These are phyloP conservation scores for Mycena metata DNA, from an alignment of 768 basidiomycete species.

Conservation along the genomic window DNA sequence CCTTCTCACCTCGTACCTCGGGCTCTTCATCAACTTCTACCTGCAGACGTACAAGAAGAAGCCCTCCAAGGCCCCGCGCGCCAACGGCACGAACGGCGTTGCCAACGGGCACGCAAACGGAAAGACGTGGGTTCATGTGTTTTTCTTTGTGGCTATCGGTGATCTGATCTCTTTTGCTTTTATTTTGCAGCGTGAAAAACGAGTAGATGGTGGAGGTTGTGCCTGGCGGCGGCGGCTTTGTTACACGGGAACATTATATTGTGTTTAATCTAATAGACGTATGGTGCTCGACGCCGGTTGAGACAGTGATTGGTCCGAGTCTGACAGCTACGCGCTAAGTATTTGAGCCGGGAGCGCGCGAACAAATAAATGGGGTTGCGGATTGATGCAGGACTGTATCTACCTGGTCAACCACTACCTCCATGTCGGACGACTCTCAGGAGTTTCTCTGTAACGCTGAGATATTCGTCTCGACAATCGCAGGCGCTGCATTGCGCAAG, in stretches of 20 bases:
- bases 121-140: conserved; percentile 40
- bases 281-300: too few species aligned
- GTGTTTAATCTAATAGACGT: conserved; percentile 25
- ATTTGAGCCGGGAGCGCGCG: background rate
- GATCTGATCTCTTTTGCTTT: background rate
- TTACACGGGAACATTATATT: conserved; percentile 10
- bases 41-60: conserved; percentile 86
- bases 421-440: conserved; percentile 26
- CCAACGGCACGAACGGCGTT: conserved; percentile 61
- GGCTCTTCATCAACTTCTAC: conserved; percentile 97
- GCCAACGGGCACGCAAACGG: conserved; percentile 59
- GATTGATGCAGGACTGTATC: background rate
- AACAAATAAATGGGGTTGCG: conserved; percentile 6
- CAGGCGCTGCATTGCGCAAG: conserved; percentile 68
- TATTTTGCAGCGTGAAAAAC: conserved; percentile 42
- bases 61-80: conserved; percentile 51
- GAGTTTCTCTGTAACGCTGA: conserved; percentile 77
- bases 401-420: background rate
- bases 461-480: conserved; percentile 69
- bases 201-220: conserved; percentile 9
- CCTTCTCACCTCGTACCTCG: conserved; percentile 90
- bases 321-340: too few species aligned
- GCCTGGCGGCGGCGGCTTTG: background rate
- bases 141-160: background rate
- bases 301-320: too few species aligned